Evolutionary conservation across 305 asterid genomes (phyloP), one percentile per base, ranked within the genome.

Genomic region (Withania somnifera): DNA sequence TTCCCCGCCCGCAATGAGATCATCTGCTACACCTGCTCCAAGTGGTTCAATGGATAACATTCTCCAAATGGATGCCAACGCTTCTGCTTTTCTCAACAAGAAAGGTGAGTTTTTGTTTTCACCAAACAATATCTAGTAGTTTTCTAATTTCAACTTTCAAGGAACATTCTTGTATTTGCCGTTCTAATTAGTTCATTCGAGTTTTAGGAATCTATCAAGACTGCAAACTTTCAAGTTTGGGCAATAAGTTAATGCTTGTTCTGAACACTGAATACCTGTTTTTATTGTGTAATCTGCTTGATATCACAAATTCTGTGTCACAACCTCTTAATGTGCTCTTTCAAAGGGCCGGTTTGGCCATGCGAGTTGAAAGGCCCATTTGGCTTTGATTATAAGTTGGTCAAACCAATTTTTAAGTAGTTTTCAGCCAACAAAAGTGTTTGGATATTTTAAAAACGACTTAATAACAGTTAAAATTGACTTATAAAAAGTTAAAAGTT

Each of bases 1-100:
- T 86, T 88, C 92, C 56, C 89, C 87, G 14, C 86, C 91, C 81
- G 92, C 83, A 63, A 84, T 87, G 80, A 90, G 89, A 86, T 90
- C 89, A 80, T 88, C 91, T 69, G 86, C 89, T 78, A 82, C 87
- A 68, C 91, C 90, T 82, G 87, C 85, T 58, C 83, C 90, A 80
- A 90, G 91, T 40, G 84, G 92, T 92, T 60, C 82, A 78, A 83
- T 93, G 91, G 83, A 85, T 83, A 79, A 79, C 87, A 90, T 82
- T 86, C 80, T 90, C 36, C 85, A 84, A 42, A 84, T 82, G 87
- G 85, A 86, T 88, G 87, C 84, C 51, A 86, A 83, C 86, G 79
- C 80, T 76, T 84, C 91, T 68, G 78, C 91, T 86, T 89, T 86
- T 83, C 87, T 78, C 81, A 87, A 86, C 57, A 83, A 83, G 81